Base-by-base conservation (phyloP, 306 rosid species). In the Trifolium subterraneum region DNA sequence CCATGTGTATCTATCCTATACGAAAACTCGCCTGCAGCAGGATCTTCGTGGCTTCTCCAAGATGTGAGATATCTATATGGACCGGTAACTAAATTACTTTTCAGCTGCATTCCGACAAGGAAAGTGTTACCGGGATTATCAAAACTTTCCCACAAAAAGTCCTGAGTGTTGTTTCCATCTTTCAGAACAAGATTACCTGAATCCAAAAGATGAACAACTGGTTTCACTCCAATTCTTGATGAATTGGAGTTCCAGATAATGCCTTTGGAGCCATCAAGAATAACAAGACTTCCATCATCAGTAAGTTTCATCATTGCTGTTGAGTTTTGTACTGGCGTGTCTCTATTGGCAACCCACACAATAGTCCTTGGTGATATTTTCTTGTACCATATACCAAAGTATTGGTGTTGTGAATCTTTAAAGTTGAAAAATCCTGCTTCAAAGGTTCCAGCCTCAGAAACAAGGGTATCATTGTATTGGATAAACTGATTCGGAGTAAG, bases 1-100 rank as follows among this genome's bases (percentile, higher is more conserved):
- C 81, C 81, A 48, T 15, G 81, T n/a, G 25, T 6, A 48, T 70
- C 81, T 22, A 77, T 35, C n/a, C 19, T 61, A 20, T 77, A 77
- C 5, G 51, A 36, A 70, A 23, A 70, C 1, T 70, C 81, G n/a
- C 80, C 80, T 18, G 15, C 23, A 18, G 12, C 18, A 18, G 74
- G 69, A 61, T 77, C 81, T 47, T 10, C 44, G 2, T 70, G 10
- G 39, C 11, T 31, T 23, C 19, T 76, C 80, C 80, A 76, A 68
- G 20, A 56, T 8, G 41, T 76, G 9, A 76, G 27, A 68, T 73
- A 76, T 56, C 61, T 58, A 59, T 68, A 16, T 18, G n/a, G 39
- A 29, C 80, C 80, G 18, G 13, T 68, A 20, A 31, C 52, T 33
- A 59, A 29, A 33, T 45, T 68, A 31, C 19, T 5, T 0, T 42